Percentiles rank a stretch among this genome's conserved stretches.
phyloP scores from a whole-genome alignment of 176 grass and related monocot genomes.

The Zoysia pacifica region DNA sequence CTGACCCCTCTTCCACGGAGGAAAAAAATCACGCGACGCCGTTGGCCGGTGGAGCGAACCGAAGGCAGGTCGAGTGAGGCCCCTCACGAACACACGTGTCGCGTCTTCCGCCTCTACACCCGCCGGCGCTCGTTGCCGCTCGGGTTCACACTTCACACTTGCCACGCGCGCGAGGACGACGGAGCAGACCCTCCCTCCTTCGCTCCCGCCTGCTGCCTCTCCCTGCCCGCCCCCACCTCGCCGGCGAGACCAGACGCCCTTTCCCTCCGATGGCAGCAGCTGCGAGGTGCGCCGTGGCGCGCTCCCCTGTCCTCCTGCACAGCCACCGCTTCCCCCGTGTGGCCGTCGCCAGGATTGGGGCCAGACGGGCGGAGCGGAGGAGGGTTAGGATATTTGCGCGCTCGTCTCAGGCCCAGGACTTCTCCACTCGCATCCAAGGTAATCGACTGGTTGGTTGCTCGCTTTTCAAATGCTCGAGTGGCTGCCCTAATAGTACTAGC shows the following conservation, averaged over 20 bases:
- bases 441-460: not conserved
- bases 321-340: constrained; percentile 44
- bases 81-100: too few species aligned
- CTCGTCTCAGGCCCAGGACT: constrained; percentile 70
- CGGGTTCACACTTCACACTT: constrained; percentile 22
- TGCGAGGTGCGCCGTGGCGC: constrained; percentile 38
- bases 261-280: constrained; percentile 43
- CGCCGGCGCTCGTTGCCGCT: too few species aligned
- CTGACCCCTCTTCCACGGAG: too few species aligned
- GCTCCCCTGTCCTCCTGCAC: constrained; percentile 56
- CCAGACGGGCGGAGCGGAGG: constrained; percentile 9
- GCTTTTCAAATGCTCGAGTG: not conserved
- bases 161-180: not conserved
- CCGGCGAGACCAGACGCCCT: constrained; percentile 4
- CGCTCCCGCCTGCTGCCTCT: not conserved
- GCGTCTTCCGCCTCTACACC: too few species aligned
- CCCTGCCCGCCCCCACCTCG: not conserved
- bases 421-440: constrained; percentile 77
- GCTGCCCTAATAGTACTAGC: not conserved
- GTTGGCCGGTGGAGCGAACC: too few species aligned
- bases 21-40: too few species aligned
- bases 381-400: constrained; percentile 52
- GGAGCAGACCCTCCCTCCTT: not conserved
- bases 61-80: too few species aligned
- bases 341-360: constrained; percentile 17